These are phyloP conservation scores for Podaxis pistillaris DNA, from an alignment of 768 basidiomycete species.

Conservation along the genomic window DNA sequence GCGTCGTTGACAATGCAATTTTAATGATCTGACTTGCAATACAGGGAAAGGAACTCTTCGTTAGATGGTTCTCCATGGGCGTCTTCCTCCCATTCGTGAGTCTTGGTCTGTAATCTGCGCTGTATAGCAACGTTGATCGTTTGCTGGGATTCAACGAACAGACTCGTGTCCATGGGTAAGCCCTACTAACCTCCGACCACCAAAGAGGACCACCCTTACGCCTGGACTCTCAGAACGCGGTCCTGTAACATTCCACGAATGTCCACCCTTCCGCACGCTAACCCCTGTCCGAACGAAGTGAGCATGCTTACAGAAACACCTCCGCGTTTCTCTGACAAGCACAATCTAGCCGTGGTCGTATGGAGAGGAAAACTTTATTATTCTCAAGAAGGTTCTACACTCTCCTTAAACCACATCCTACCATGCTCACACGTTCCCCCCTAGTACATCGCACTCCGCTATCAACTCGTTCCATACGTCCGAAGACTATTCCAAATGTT, in stretches of 20 bases:
- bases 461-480: constrained; percentile 32
- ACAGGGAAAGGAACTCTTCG: constrained; percentile 32
- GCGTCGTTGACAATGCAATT: neutral
- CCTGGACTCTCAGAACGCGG: constrained; percentile 21
- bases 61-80: constrained; percentile 35
- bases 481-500: constrained; percentile 30
- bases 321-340: neutral
- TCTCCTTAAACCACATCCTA: neutral
- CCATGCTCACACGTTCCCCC: neutral
- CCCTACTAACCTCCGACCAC: neutral
- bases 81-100: constrained; percentile 36
- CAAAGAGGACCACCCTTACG: neutral
- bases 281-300: constrained; percentile 35
- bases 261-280: constrained; percentile 25
- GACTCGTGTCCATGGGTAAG: constrained; percentile 14
- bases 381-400: constrained; percentile 29
- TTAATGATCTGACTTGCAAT: neutral
- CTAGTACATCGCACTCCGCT: constrained; percentile 36
- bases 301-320: neutral
- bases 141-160: neutral
- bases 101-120: neutral
- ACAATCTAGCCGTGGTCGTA: constrained; percentile 34
- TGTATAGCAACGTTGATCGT: neutral
- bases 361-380: constrained; percentile 32
- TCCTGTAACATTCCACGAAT: constrained; percentile 25